A percentile compares a stretch with the other conserved stretches of the same genome.
These are phyloP conservation scores for Aspergillus flavus DNA, from an alignment of 2,329 filamentous ascomycete genomes.

Conservation along the genomic window DNA sequence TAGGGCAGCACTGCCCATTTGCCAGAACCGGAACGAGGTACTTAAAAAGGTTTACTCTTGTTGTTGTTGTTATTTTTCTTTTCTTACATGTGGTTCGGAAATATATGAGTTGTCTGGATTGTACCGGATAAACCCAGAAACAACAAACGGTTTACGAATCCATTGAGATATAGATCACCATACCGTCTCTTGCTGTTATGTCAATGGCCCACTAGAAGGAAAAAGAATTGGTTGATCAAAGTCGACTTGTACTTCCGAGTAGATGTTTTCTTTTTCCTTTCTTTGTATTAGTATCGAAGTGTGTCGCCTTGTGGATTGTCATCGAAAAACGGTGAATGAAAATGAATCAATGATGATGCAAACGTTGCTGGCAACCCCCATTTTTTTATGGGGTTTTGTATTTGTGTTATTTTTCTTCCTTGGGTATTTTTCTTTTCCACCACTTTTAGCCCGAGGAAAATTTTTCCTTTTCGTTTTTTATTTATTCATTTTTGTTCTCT, in stretches of 20 bases:
- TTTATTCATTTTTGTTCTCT: not conserved
- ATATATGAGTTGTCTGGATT: not conserved
- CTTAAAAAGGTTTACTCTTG: not conserved
- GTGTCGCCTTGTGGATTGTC: constrained; percentile 2
- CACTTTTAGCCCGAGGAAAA: not conserved
- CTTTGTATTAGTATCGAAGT: constrained; percentile 5
- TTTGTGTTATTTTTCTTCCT: not conserved
- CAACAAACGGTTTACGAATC: not conserved
- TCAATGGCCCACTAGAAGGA: not conserved
- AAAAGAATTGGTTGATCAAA: not conserved
- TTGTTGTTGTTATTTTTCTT: not conserved
- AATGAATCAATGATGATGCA: constrained; percentile 9
- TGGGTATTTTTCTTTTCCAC: not conserved
- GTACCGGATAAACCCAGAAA: not conserved
- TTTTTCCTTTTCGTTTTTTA: not conserved
- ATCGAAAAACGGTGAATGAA: not conserved
- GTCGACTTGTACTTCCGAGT: not conserved
- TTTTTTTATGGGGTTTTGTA: not conserved
- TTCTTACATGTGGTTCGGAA: not conserved
- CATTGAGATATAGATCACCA: not conserved
- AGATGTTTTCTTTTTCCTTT: constrained; percentile 4
- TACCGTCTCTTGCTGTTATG: not conserved
- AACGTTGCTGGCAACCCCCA: not conserved
- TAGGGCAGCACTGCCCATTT: constrained; percentile 1
- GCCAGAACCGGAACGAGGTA: not conserved